phyloP scores from a whole-genome alignment of 2,329 filamentous ascomycete species.

The Aureobasidium sp. region DNA sequence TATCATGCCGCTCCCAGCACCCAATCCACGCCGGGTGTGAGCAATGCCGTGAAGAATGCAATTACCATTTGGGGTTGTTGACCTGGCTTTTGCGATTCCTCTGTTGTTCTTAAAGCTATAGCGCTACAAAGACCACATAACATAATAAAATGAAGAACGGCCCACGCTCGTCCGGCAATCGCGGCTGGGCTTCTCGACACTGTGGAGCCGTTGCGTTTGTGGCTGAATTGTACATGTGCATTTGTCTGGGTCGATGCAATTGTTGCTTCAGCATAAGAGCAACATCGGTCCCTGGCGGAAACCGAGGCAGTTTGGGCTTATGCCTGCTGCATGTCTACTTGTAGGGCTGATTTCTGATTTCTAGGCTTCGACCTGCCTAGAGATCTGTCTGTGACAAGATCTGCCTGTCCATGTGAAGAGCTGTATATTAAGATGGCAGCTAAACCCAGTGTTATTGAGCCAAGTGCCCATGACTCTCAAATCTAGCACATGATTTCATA shows the following conservation, averaged over 20 bases:
- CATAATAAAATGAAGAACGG: background rate
- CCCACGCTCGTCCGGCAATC: background rate
- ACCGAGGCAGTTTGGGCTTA: background rate
- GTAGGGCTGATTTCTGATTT: background rate
- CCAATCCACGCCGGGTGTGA: background rate
- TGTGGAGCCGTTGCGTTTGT: background rate
- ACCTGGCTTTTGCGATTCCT: background rate
- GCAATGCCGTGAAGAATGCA: background rate
- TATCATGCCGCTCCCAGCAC: background rate
- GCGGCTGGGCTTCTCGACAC: background rate
- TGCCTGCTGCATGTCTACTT: background rate
- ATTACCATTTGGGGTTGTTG: background rate
- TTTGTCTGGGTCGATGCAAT: background rate
- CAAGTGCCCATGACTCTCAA: background rate
- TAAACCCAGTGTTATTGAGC: background rate
- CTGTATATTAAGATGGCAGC: background rate
- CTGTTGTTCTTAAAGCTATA: background rate
- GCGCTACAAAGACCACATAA: background rate
- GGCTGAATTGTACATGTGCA: background rate
- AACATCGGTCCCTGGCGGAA: background rate
- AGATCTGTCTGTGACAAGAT: background rate
- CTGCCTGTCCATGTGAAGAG: background rate
- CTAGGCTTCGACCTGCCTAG: background rate
- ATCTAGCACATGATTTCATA: background rate
- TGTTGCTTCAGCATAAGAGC: background rate